Evolutionary conservation across 371 early-diverging fungal genomes (phyloP).

Genomic region (Rhizopus delemar): DNA sequence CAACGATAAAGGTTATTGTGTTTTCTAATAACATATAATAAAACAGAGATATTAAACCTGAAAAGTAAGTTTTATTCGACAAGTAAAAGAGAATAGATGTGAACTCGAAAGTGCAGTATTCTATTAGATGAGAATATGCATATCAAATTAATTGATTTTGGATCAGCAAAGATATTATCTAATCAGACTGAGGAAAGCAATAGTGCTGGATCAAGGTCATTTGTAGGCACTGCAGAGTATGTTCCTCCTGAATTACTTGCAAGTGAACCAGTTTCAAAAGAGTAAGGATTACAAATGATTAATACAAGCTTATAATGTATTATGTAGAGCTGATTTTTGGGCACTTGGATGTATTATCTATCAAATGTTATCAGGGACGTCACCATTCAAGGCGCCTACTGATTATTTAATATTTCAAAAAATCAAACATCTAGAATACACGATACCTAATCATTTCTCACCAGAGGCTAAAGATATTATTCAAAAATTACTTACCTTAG

Average conservation of each 20-base stretch:
- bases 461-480: constrained; percentile 71
- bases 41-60: constrained; percentile 83
- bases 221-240: constrained; percentile 97
- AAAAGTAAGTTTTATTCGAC: constrained; percentile 61
- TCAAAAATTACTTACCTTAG: constrained; percentile 67
- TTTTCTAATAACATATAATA: neutral
- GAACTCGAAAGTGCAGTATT: constrained; percentile 54
- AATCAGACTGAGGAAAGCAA: constrained; percentile 8
- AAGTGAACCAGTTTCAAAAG: constrained; percentile 75
- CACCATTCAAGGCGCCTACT: constrained; percentile 95
- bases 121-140: constrained; percentile 82
- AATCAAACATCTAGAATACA: constrained; percentile 83
- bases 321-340: constrained; percentile 91
- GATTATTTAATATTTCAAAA: constrained; percentile 97
- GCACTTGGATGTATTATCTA: constrained; percentile 97
- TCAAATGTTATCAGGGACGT: constrained; percentile 90
- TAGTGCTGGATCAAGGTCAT: constrained; percentile 66
- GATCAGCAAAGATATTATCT: constrained; percentile 83
- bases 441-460: constrained; percentile 75
- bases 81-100: constrained; percentile 42
- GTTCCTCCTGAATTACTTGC: constrained; percentile 95
- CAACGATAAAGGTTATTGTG: neutral
- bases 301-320: neutral
- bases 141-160: constrained; percentile 96
- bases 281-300: constrained; percentile 32